Percentiles rank a stretch among this genome's conserved stretches.
Evolutionary conservation across 2,329 filamentous ascomycete genomes (phyloP).

Genomic region (Cadophora sp.): DNA sequence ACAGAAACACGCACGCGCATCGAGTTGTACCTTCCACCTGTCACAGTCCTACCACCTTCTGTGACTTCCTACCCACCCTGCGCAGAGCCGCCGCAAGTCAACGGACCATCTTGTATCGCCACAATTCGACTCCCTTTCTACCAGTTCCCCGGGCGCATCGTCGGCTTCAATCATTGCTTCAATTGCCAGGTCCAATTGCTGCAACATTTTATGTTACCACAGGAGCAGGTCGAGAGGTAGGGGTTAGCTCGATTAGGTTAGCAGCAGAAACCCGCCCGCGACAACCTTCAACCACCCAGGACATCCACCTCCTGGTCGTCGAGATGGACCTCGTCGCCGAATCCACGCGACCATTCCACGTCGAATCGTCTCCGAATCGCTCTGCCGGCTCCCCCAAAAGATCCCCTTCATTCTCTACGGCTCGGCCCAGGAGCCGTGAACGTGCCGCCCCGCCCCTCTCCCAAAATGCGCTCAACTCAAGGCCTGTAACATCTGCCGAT

Average conservation of each 20-base stretch:
- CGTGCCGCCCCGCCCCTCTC: slow-evolving; percentile 24
- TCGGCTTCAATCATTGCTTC: background rate
- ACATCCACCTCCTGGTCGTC: background rate
- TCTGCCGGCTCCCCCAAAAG: slow-evolving; percentile 20
- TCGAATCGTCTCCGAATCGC: slow-evolving; percentile 12
- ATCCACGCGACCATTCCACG: slow-evolving; percentile 23
- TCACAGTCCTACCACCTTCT: background rate
- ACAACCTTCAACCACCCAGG: background rate
- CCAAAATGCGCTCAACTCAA: slow-evolving; percentile 33
- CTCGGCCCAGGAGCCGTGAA: slow-evolving; percentile 24
- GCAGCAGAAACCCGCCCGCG: background rate
- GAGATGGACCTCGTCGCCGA: slow-evolving; percentile 22
- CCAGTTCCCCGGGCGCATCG: background rate
- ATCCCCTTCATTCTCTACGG: slow-evolving; percentile 23
- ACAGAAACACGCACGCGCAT: background rate
- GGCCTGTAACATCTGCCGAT: slow-evolving; percentile 34
- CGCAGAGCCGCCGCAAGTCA: background rate
- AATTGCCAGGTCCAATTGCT: background rate
- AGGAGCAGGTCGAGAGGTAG: slow-evolving; percentile 15
- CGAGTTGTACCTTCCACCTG: background rate
- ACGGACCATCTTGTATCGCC: background rate
- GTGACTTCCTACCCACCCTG: background rate
- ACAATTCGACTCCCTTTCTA: background rate
- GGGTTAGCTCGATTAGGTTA: slow-evolving; percentile 18
- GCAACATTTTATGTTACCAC: slow-evolving; percentile 12